Evolutionary conservation across 2,329 filamentous ascomycete species (phyloP).

Genomic region (Berkeleyomyces rouxiae): DNA sequence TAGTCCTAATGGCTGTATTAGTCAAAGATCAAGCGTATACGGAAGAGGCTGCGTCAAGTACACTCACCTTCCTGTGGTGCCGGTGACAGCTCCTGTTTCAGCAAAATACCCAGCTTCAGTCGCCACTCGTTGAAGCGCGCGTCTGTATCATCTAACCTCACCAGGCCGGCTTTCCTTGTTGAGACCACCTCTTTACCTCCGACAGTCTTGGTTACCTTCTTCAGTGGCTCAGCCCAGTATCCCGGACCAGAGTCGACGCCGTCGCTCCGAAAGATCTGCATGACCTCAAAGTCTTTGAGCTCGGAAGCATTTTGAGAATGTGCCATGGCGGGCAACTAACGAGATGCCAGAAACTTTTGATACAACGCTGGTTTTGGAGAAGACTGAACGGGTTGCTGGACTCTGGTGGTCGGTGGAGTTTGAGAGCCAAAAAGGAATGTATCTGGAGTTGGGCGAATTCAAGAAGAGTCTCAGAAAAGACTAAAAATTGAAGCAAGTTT

Average conservation of each 20-base stretch:
- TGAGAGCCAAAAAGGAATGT: no score
- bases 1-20: conserved; percentile 19
- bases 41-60: not conserved
- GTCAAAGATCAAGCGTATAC: not conserved
- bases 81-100: conserved; percentile 29
- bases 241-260: conserved; percentile 29
- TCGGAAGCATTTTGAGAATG: not conserved
- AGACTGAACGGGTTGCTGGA: not conserved
- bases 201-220: conserved; percentile 13
- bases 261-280: conserved; percentile 29
- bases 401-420: no score
- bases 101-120: conserved; percentile 28
- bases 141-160: conserved; percentile 27
- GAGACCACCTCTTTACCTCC: conserved; percentile 11
- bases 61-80: conserved; percentile 23
- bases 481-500: not conserved
- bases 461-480: not conserved
- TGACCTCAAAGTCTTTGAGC: conserved; percentile 22
- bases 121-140: conserved; percentile 29
- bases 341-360: not conserved
- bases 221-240: conserved; percentile 25
- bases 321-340: not conserved
- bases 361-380: not conserved
- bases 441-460: no score
- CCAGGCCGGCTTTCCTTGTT: conserved; percentile 25